Evolutionary conservation across 305 asterid species (phyloP).

Genomic region (Rubia tinctorum): DNA sequence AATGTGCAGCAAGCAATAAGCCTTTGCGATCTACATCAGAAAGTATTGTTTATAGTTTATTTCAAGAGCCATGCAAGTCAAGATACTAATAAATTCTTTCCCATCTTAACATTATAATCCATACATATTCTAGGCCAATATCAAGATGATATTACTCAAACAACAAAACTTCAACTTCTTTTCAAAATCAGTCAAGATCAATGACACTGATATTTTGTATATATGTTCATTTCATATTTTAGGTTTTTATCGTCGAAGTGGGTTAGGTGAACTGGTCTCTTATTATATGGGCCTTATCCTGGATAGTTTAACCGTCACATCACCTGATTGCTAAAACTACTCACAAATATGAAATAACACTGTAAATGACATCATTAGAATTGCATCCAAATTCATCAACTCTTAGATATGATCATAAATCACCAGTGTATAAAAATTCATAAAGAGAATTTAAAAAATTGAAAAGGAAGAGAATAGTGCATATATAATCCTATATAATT

Average conservation of each 20-base stretch:
- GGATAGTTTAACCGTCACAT: background rate
- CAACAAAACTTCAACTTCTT: background rate
- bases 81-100: too few species aligned
- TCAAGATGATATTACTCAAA: background rate
- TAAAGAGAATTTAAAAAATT: background rate
- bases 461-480: too few species aligned
- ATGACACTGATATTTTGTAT: too few species aligned
- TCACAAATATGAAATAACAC: background rate
- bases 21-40: constrained; percentile 5
- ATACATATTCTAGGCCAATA: background rate
- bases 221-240: background rate
- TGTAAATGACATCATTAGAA: background rate
- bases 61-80: too few species aligned
- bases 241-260: background rate
- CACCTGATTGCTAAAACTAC: background rate
- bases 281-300: background rate
- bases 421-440: background rate
- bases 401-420: background rate
- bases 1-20: constrained; percentile 12
- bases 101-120: background rate
- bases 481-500: too few species aligned
- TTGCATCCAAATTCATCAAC: background rate
- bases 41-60: too few species aligned
- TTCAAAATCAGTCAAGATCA: background rate
- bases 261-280: background rate